Conservation (phyloP, 306 rosid genomes). For the Elaeagnus macrophylla region DNA sequence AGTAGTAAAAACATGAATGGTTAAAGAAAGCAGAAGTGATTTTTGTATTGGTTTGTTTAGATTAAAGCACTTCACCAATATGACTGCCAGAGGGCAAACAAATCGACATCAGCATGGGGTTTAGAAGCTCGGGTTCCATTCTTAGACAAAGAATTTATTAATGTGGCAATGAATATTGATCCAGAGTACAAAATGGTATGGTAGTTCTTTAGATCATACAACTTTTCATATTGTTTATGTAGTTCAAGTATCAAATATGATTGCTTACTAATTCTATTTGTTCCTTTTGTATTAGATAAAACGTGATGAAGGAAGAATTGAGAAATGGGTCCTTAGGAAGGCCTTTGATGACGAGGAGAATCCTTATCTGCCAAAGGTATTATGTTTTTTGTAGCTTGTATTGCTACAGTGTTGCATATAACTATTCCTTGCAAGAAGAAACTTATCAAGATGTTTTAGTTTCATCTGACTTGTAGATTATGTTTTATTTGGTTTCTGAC, state of each 20-base stretch:
- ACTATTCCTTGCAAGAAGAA: background rate
- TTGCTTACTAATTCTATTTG: background rate
- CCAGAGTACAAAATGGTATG: constrained; percentile 71
- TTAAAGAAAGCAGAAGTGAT: background rate
- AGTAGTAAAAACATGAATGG: background rate
- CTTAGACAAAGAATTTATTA: constrained; percentile 71
- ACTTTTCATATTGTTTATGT: too few relatives aligned
- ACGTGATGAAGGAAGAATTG: constrained; percentile 64
- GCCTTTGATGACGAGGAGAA: constrained; percentile 87
- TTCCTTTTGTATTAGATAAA: constrained; percentile 43
- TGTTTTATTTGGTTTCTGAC: constrained; percentile 23
- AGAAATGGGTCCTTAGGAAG: constrained; percentile 79
- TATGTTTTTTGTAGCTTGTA: background rate
- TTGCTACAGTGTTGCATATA: background rate
- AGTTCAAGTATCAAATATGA: background rate
- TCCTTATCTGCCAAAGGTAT: constrained; percentile 94
- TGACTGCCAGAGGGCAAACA: constrained; percentile 88
- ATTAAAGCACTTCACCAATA: constrained; percentile 83
- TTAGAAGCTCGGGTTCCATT: constrained; percentile 92
- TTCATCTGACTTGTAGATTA: constrained; percentile 13
- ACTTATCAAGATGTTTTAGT: background rate
- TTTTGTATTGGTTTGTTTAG: constrained; percentile 27
- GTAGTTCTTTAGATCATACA: background rate
- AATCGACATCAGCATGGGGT: constrained; percentile 93
- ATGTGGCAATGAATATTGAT: constrained; percentile 78